Evolutionary conservation across 2,329 filamentous ascomycete species (phyloP), one percentile per base, ranked within the genome.

Genomic region (Hymenoscyphus fraxineus): DNA sequence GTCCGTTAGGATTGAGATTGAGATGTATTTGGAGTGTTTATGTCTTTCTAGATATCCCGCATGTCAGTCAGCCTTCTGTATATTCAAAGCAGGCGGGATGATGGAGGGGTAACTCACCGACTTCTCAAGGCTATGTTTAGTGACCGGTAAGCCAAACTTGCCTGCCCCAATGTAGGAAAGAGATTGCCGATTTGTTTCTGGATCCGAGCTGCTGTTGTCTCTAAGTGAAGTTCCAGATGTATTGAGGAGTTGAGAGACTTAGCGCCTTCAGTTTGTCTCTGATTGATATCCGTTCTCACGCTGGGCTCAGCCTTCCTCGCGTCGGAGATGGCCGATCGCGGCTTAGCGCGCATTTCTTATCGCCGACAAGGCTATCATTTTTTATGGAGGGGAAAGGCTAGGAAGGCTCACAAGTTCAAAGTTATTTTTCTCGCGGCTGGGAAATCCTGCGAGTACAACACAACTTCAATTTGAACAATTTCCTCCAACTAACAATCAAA

Each of bases 401-500:
- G 44, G 7, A 22, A n/a, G n/a, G 22, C 44, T 51, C 44, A 51
- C n/a, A 51, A 10, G 9, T 27, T 16, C 15, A 7, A 10, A 22
- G 22, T 51, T 51, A 19, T 22, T 35, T 51, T 22, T 22, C 27
- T 51, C 27, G n/a, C 44, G n/a, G 22, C n/a, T 51, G 44, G 19
- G n/a, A 22, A 51, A 22, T n/a, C 22, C 44, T 22, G 19, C 44
- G 7, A 22, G 12, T 51, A 22, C n/a, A 22, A 27, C n/a, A 51
- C n/a, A 51, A 51, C 44, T 12, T 22, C 44, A 22, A 51, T 22
- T 19, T 12, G 6, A 51, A 3, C n/a, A 22, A 12, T 3, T 10
- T 12, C 19, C 15, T 51, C 27, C 19, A 22, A 51, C 19, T 12
- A 27, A 51, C 4, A 32, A 6, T 40, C 65, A 78, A 71, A 64